Percentiles rank a stretch among this genome's conserved stretches.
Conservation (phyloP, 345 rosid genomes). For the Carallia brachiata region DNA sequence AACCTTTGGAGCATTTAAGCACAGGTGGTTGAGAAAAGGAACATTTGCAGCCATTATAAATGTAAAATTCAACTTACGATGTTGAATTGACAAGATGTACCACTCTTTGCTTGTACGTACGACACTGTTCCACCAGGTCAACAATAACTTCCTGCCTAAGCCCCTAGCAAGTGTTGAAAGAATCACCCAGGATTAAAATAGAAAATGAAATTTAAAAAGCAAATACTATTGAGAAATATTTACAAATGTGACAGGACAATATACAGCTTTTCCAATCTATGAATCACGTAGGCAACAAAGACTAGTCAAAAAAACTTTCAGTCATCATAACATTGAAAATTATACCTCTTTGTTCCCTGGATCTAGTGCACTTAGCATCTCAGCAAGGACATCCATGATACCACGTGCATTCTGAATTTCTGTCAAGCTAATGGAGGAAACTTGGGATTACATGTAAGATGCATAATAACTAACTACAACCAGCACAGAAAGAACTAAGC, state of each 20-base stretch:
- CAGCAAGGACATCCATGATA: conserved; percentile 96
- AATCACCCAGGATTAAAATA: neutral
- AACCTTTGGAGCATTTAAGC: neutral
- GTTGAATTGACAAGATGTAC: conserved; percentile 99
- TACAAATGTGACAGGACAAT: conserved; percentile 3
- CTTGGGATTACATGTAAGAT: conserved; percentile 23
- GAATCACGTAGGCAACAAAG: neutral
- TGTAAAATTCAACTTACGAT: conserved; percentile 53
- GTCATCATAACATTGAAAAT: neutral
- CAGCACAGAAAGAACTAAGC: neutral
- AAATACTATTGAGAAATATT: neutral
- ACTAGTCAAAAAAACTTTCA: neutral
- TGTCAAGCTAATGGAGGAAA: conserved; percentile 60
- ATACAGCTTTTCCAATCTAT: neutral
- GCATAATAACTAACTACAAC: conserved; percentile 6
- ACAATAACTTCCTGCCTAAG: conserved; percentile 94
- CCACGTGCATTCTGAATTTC: conserved; percentile 99
- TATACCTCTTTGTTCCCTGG: conserved; percentile 88
- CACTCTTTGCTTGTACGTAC: conserved; percentile 92
- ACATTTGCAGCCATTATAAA: neutral
- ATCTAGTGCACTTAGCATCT: conserved; percentile 92
- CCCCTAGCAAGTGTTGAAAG: conserved; percentile 50
- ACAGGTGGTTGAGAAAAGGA: neutral
- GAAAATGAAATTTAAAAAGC: conserved; percentile 7
- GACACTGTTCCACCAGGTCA: conserved; percentile 97